These are phyloP conservation scores for Verticillium albo-atrum DNA, from an alignment of 2,329 filamentous ascomycete genomes.

Conservation along the genomic window DNA sequence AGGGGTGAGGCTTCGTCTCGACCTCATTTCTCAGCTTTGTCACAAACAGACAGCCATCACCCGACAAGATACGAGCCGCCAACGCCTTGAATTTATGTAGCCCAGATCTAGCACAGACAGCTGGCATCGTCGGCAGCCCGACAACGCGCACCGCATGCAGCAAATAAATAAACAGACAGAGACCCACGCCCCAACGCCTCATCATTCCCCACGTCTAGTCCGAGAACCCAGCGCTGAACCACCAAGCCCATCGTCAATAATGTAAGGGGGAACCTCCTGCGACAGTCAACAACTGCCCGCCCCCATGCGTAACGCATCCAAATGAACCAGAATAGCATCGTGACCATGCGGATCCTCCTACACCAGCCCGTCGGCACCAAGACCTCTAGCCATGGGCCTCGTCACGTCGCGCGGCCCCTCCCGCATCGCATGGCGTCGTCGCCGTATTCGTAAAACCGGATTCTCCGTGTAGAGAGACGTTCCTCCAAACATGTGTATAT, in stretches of 20 bases:
- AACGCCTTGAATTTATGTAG: not conserved
- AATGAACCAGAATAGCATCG: not conserved
- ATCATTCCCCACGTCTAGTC: not conserved
- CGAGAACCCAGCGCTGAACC: not conserved
- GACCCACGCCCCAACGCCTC: not conserved
- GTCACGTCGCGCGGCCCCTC: not conserved
- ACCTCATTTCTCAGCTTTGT: no score
- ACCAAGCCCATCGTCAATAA: not conserved
- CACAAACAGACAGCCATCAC: no score
- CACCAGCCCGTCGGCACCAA: not conserved
- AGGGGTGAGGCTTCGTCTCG: no score
- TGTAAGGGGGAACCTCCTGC: not conserved
- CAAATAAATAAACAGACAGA: not conserved
- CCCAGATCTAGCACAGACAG: not conserved
- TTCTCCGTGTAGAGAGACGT: not conserved
- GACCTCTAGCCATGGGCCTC: not conserved
- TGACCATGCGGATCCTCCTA: not conserved
- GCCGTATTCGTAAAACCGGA: not conserved
- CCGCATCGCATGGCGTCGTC: no score
- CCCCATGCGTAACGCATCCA: not conserved
- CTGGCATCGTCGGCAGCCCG: not conserved
- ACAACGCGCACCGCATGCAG: not conserved
- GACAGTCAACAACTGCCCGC: not conserved
- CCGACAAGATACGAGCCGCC: not conserved
- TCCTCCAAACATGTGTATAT: conserved; percentile 3